Percentiles rank a stretch among this genome's conserved stretches.
Conservation (phyloP, 2,329 filamentous ascomycete species). For the Aureobasidium zeae region DNA sequence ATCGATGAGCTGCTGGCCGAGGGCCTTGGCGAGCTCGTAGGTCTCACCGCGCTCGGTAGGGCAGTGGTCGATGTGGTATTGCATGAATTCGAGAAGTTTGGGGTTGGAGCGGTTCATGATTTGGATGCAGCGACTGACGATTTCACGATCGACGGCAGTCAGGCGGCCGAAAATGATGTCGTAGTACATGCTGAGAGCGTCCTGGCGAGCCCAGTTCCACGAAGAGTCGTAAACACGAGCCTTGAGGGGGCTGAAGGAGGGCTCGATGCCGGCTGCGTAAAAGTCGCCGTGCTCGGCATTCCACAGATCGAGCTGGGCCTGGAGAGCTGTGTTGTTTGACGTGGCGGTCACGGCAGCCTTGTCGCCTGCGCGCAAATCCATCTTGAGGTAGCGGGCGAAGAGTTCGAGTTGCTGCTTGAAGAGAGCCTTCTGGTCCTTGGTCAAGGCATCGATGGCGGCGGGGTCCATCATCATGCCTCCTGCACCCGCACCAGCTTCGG, state of each 20-base stretch:
- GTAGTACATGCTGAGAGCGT: slow-evolving; percentile 97
- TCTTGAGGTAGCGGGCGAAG: slow-evolving; percentile 89
- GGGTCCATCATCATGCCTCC: slow-evolving; percentile 99
- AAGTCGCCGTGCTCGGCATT: slow-evolving; percentile 91
- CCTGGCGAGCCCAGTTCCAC: slow-evolving; percentile 98
- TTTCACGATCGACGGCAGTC: slow-evolving; percentile 88
- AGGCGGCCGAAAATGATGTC: slow-evolving; percentile 97
- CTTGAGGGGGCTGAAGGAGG: slow-evolving; percentile 86
- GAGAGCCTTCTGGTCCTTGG: slow-evolving; percentile 87
- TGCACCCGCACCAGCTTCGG: slow-evolving; percentile 60
- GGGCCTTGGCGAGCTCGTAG: slow-evolving; percentile 92
- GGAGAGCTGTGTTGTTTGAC: slow-evolving; percentile 76
- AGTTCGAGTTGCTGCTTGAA: slow-evolving; percentile 99
- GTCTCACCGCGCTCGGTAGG: slow-evolving; percentile 94
- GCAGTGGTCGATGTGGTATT: slow-evolving; percentile 99
- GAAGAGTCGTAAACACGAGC: slow-evolving; percentile 95
- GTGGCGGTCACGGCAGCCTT: slow-evolving; percentile 81
- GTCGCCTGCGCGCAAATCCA: slow-evolving; percentile 92
- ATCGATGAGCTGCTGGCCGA: slow-evolving; percentile 86
- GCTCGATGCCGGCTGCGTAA: slow-evolving; percentile 89
- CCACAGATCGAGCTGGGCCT: slow-evolving; percentile 92
- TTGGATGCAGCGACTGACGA: slow-evolving; percentile 95
- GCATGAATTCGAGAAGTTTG: slow-evolving; percentile 94
- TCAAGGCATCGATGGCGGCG: slow-evolving; percentile 89
- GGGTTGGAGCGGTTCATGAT: slow-evolving; percentile 99